Base-by-base conservation (phyloP, 108 stramenopile genomes). In the Cafeteria roenbergensis region DNA sequence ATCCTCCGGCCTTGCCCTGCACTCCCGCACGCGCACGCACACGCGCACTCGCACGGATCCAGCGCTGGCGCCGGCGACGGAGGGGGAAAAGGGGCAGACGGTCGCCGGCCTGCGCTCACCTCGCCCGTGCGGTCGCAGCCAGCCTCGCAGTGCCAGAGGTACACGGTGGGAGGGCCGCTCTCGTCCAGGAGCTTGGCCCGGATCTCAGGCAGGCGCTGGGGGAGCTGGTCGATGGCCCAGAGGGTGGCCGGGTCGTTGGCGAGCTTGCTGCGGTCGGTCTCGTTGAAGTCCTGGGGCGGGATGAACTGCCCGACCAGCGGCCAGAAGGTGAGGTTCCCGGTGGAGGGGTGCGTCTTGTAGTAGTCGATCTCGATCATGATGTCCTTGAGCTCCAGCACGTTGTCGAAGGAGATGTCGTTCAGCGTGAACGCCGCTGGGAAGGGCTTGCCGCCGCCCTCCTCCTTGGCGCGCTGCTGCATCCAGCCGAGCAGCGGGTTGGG, bases 161-260 rank as follows among this genome's bases (percentile, higher is more conserved):
- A 22, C 17, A 53, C 52, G n/a, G 2, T 8, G 52, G 52, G 52
- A 2, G 24, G 9, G 20, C 24, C 52, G 42, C 12, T 12, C 52
- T 21, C 17, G 24, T 8, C 24, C 17, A 2, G 2, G 17, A 53
- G 52, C 52, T 3, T 24, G 21, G 1, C 24, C 20, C 24, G 9
- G 24, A 24, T 25, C 2, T 53, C 2, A 2, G 1, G 8, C 52
- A 53, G 52, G 52, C 52, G 52, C 9, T 9, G 17, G 2, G 52
- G 52, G 52, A 53, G 52, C 52, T 53, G 52, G 52, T 53, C 52
- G n/a, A 53, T 53, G 52, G 52, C 52, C 52, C 52, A 53, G 17
- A 53, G 24, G 17, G 2, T 25, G 52, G 8, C 52, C 24, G 52
- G 8, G 52, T 53, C 17, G 42, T 48, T 48, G 42, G 17, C 42